phyloP scores from a whole-genome alignment of 345 rosid genomes.

The Dipteronia dyeriana region DNA sequence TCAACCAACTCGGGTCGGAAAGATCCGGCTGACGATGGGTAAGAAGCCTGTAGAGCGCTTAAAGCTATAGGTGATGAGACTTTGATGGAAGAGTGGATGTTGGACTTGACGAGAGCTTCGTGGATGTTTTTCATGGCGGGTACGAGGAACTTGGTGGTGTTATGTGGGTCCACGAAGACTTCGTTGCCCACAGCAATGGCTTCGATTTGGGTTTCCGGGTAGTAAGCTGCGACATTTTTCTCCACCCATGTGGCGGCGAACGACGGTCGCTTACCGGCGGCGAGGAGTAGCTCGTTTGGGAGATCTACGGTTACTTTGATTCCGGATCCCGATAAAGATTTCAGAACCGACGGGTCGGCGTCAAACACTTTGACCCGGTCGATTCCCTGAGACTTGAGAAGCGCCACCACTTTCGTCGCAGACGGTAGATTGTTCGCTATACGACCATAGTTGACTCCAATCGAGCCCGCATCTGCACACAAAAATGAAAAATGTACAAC shows the following conservation, averaged over 20 bases:
- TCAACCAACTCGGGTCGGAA: constrained; percentile 78
- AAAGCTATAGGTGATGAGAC: constrained; percentile 89
- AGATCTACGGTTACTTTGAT: constrained; percentile 87
- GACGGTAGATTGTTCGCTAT: constrained; percentile 81
- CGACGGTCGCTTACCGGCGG: constrained; percentile 57
- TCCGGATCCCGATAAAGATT: constrained; percentile 69
- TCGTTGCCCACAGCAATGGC: constrained; percentile 94
- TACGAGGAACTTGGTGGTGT: constrained; percentile 68
- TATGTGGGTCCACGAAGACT: constrained; percentile 82
- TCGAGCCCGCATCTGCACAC: constrained; percentile 72
- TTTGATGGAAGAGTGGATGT: constrained; percentile 67
- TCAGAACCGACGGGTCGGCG: constrained; percentile 78
- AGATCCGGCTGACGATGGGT: constrained; percentile 91
- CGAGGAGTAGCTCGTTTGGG: constrained; percentile 67
- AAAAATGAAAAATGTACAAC: background rate
- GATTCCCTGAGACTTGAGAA: constrained; percentile 73
- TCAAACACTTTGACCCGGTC: constrained; percentile 76
- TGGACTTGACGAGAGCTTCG: constrained; percentile 54
- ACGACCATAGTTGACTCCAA: constrained; percentile 96
- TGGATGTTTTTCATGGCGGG: constrained; percentile 90
- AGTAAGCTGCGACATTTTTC: constrained; percentile 64
- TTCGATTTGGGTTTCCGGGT: constrained; percentile 76
- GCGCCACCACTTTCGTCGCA: constrained; percentile 63
- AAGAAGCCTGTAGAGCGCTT: constrained; percentile 75
- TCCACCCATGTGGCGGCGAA: constrained; percentile 75